phyloP scores from a whole-genome alignment of 768 basidiomycete genomes.

The Termitomyces titanicus region DNA sequence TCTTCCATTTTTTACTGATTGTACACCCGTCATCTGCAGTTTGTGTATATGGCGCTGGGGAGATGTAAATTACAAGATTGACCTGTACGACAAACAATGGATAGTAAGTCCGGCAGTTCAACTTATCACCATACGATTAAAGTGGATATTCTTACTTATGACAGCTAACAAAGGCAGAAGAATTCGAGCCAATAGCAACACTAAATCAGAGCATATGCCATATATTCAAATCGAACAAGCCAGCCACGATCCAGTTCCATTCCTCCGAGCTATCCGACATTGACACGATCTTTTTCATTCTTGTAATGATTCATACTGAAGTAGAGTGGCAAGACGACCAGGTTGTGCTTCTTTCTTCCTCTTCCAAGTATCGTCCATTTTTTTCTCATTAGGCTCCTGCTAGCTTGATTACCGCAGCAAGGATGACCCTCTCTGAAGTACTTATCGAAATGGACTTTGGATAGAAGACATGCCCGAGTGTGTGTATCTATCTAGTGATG shows the following conservation, averaged over 20 bases:
- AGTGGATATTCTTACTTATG: background rate
- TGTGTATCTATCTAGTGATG: too few species aligned
- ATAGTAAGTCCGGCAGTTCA: background rate
- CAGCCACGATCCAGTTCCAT: conserved; percentile 5
- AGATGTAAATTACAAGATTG: background rate
- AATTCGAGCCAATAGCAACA: conserved; percentile 2
- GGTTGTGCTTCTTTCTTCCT: background rate
- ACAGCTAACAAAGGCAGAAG: background rate
- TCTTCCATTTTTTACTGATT: background rate
- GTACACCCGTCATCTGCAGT: background rate
- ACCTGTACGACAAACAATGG: conserved; percentile 9
- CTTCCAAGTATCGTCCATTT: too few species aligned
- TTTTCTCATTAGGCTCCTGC: too few species aligned
- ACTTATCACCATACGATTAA: background rate
- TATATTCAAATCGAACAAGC: conserved; percentile 8
- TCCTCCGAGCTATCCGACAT: background rate
- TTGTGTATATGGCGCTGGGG: conserved; percentile 11
- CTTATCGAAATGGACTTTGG: too few species aligned
- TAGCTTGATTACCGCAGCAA: too few species aligned
- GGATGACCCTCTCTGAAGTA: too few species aligned
- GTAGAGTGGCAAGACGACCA: conserved; percentile 11
- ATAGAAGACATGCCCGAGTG: too few species aligned
- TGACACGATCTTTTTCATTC: conserved; percentile 7
- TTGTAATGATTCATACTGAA: conserved; percentile 10
- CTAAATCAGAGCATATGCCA: conserved; percentile 4